phyloP scores from a whole-genome alignment of 1,284 basidiomycete species.

The Austropuccinia psidii region DNA sequence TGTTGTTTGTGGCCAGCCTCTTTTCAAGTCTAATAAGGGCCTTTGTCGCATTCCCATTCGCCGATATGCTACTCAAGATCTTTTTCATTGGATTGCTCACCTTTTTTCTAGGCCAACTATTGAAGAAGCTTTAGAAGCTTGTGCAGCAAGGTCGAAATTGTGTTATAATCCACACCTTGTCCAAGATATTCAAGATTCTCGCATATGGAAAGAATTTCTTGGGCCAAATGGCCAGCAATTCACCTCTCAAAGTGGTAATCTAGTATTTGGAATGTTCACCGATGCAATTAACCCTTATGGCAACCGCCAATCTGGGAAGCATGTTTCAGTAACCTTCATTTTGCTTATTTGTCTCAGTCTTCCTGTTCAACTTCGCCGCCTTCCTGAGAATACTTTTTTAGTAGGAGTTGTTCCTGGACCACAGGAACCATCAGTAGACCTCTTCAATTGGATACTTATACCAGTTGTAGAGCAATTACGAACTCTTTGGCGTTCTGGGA shows the following conservation, averaged over 20 bases:
- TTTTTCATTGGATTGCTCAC: constrained; percentile 9
- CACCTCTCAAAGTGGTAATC: background rate
- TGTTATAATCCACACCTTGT: background rate
- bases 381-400: constrained; percentile 46
- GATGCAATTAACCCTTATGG: constrained; percentile 25
- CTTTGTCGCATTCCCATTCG: background rate
- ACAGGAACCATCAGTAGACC: constrained; percentile 35
- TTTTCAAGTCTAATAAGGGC: too few relatives aligned
- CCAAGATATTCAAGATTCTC: constrained; percentile 17
- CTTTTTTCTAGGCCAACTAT: background rate
- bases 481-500: constrained; percentile 45
- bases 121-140: background rate
- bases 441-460: constrained; percentile 45
- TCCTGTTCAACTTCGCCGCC: constrained; percentile 46
- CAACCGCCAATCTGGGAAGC: background rate
- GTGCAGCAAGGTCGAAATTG: background rate
- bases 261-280: constrained; percentile 5
- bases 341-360: background rate
- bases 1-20: background rate
- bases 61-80: background rate
- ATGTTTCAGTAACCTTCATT: background rate
- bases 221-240: constrained; percentile 4
- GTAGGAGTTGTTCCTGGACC: constrained; percentile 48
- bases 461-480: constrained; percentile 46
- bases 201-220: constrained; percentile 6